phyloP scores from a whole-genome alignment of 345 rosid genomes.

The Salix udensis region DNA sequence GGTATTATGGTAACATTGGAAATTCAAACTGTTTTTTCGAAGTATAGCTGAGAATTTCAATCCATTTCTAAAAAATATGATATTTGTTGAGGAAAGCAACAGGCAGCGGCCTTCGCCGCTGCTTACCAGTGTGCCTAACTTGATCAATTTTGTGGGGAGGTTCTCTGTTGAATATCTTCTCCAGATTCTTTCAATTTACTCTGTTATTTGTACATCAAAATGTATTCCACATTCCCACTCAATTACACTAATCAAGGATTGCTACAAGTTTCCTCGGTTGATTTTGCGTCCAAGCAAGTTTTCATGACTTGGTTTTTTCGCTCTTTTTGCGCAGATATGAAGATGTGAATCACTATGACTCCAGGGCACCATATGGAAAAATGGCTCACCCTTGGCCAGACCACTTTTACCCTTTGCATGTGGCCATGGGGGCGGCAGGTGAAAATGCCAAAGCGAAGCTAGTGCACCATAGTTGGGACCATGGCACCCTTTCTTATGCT shows the following conservation, averaged over 20 bases:
- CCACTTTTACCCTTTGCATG: slow-evolving; percentile 86
- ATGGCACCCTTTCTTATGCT: slow-evolving; percentile 67
- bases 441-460: slow-evolving; percentile 59
- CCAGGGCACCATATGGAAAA: slow-evolving; percentile 69
- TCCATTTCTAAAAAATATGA: too few relatives aligned
- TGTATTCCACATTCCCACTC: not conserved
- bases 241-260: not conserved
- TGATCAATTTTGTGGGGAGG: too few relatives aligned
- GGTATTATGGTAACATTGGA: too few relatives aligned
- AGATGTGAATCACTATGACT: slow-evolving; percentile 66
- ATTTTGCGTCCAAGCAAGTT: too few relatives aligned
- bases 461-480: slow-evolving; percentile 74
- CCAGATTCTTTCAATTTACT: not conserved
- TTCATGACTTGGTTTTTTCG: not conserved
- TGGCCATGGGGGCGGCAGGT: slow-evolving; percentile 89
- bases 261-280: too few relatives aligned
- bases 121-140: too few relatives aligned
- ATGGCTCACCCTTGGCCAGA: slow-evolving; percentile 85
- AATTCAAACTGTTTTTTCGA: too few relatives aligned
- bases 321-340: slow-evolving; percentile 41
- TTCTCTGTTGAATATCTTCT: too few relatives aligned
- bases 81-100: too few relatives aligned
- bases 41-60: too few relatives aligned
- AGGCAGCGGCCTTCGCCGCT: too few relatives aligned
- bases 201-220: not conserved